Conservation (phyloP, 2,329 filamentous ascomycete species). For the Fusarium sp. region DNA sequence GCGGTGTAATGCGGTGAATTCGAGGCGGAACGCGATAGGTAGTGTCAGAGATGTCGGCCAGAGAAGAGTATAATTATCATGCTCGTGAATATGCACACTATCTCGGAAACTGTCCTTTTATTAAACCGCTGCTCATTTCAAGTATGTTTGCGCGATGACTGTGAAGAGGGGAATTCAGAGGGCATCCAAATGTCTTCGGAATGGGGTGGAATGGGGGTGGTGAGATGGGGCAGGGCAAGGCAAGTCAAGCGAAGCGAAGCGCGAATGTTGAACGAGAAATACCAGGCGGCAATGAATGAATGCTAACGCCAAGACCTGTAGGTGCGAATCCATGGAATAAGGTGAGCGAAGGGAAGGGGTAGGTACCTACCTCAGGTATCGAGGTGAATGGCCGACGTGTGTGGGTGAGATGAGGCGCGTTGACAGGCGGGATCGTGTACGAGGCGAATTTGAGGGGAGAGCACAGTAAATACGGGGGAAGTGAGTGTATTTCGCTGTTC, state of each 20-base stretch:
- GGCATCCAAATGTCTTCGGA: slow-evolving; percentile 24
- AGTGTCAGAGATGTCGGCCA: slow-evolving; percentile 4
- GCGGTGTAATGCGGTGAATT: slow-evolving; percentile 32
- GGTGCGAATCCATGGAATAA: not conserved
- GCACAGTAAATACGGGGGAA: slow-evolving; percentile 20
- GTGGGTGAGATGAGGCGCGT: not conserved
- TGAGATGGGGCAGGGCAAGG: slow-evolving; percentile 21
- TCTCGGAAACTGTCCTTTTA: slow-evolving; percentile 24
- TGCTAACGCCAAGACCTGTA: not conserved
- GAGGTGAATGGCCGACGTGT: not conserved
- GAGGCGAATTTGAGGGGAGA: slow-evolving; percentile 4
- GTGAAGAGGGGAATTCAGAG: slow-evolving; percentile 11
- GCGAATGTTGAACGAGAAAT: slow-evolving; percentile 6
- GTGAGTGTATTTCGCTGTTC: slow-evolving; percentile 30
- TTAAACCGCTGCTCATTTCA: slow-evolving; percentile 9
- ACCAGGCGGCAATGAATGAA: not conserved
- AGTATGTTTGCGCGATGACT: slow-evolving; percentile 31
- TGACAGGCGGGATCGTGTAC: slow-evolving; percentile 8
- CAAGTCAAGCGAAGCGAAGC: not conserved
- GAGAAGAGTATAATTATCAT: slow-evolving; percentile 13
- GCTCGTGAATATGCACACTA: slow-evolving; percentile 13
- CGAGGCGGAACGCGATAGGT: slow-evolving; percentile 19
- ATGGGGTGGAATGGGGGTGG: slow-evolving; percentile 24
- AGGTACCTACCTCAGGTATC: slow-evolving; percentile 19
- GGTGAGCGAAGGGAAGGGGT: not conserved